Percentiles rank a stretch among this genome's conserved stretches.
These are phyloP conservation scores for Beauveria sp. DNA, from an alignment of 2,329 filamentous ascomycete genomes.

Conservation along the genomic window DNA sequence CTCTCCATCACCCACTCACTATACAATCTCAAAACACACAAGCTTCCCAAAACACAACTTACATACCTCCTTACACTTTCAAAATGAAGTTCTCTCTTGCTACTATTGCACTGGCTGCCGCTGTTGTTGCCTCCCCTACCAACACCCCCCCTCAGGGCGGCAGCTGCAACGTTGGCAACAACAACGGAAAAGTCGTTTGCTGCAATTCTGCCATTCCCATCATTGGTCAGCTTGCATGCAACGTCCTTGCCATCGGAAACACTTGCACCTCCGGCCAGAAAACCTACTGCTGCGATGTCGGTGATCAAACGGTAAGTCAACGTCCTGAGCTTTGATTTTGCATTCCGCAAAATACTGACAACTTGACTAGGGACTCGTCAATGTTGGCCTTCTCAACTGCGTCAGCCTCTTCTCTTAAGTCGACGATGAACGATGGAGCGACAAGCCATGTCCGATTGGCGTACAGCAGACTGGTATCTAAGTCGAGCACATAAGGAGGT, in stretches of 20 bases:
- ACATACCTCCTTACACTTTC: not conserved
- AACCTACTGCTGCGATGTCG: conserved; percentile 1
- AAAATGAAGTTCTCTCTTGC: conserved; percentile 6
- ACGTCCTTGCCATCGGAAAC: not conserved
- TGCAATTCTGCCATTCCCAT: conserved; percentile 6
- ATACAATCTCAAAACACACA: not conserved
- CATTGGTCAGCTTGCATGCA: conserved; percentile 1
- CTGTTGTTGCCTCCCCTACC: not conserved
- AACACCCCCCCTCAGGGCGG: no score
- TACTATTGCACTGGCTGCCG: not conserved
- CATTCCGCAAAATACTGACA: not conserved
- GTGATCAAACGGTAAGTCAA: not conserved
- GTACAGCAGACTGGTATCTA: no score
- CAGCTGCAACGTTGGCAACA: no score
- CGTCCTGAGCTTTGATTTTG: not conserved
- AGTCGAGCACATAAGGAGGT: no score
- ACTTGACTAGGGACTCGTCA: not conserved
- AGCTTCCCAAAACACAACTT: not conserved
- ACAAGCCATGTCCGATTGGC: no score
- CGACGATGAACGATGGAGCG: no score
- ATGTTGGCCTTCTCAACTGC: not conserved
- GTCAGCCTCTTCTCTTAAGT: no score
- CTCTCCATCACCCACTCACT: not conserved
- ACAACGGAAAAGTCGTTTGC: no score
- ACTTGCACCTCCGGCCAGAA: not conserved